A percentile compares a stretch with the other conserved stretches of the same genome.
These are phyloP conservation scores for Xylaria intraflava DNA, from an alignment of 495 filamentous ascomycete species.

Conservation along the genomic window DNA sequence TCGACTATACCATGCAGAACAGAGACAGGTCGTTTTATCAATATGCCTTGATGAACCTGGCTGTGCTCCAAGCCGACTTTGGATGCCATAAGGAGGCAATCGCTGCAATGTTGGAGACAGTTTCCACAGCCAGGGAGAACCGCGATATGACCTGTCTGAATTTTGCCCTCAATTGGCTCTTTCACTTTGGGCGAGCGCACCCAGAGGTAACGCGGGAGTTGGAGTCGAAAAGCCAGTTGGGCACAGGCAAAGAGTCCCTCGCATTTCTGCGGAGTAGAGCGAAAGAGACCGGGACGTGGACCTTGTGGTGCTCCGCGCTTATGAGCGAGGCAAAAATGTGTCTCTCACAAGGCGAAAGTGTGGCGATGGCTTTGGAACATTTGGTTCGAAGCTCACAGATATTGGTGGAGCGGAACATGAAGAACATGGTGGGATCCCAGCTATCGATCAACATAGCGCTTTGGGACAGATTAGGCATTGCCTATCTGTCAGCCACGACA, in stretches of 20 bases:
- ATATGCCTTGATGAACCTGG: conserved; percentile 90
- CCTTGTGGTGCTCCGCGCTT: conserved; percentile 74
- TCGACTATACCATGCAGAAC: conserved; percentile 93
- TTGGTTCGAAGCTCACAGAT: conserved; percentile 77
- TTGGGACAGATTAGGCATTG: conserved; percentile 68
- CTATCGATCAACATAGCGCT: conserved; percentile 63
- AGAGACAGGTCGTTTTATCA: conserved; percentile 82
- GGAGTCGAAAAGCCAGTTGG: conserved; percentile 64
- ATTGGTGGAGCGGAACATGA: conserved; percentile 67
- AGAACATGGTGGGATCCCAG: conserved; percentile 64
- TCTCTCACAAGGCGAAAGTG: conserved; percentile 69
- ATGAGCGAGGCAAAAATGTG: conserved; percentile 80
- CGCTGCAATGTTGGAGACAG: conserved; percentile 84
- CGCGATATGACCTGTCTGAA: conserved; percentile 89
- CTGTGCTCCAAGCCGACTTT: conserved; percentile 91
- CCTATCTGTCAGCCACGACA: conserved; percentile 57
- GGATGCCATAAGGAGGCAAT: conserved; percentile 88
- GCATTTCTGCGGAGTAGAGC: conserved; percentile 81
- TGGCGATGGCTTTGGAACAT: conserved; percentile 68
- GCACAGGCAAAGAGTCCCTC: conserved; percentile 73
- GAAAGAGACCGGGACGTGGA: conserved; percentile 83
- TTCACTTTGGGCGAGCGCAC: conserved; percentile 83
- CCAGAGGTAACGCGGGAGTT: conserved; percentile 66
- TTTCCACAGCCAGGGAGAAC: conserved; percentile 85
- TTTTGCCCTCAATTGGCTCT: conserved; percentile 95